Percentiles rank a stretch among this genome's conserved stretches.
Conservation (phyloP, 1,139 yeast species). For the Candida pseudocylindracea region DNA sequence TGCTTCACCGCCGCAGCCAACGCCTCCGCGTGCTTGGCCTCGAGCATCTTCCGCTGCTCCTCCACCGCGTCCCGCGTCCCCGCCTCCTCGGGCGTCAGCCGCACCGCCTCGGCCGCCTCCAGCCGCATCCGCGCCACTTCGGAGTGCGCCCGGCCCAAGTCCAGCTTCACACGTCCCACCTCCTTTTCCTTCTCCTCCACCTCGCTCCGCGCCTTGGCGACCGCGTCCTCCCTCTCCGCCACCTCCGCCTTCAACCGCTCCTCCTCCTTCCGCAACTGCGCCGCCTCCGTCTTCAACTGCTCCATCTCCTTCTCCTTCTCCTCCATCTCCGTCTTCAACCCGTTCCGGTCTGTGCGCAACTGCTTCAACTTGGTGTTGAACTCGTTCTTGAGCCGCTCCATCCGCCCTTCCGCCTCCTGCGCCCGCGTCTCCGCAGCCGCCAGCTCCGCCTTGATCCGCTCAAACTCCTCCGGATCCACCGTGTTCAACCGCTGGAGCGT, state of each 20-base stretch:
- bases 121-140: background rate
- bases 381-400: background rate
- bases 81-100: no score
- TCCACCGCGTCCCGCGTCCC: background rate
- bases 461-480: slow-evolving; percentile 11
- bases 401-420: background rate
- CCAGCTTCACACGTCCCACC: background rate
- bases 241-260: background rate
- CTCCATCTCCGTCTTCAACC: no score
- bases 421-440: slow-evolving; percentile 2
- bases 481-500: slow-evolving; percentile 12
- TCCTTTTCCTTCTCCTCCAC: background rate
- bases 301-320: no score
- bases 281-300: background rate
- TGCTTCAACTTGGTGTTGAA: background rate
- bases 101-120: no score
- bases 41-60: background rate
- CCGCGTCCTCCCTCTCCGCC: background rate
- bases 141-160: background rate
- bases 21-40: background rate
- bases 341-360: no score
- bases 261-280: background rate
- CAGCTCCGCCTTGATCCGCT: slow-evolving; percentile 7
- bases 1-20: background rate
- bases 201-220: background rate